phyloP scores from a whole-genome alignment of 495 filamentous ascomycete species.

The Daldinia bambusicola region DNA sequence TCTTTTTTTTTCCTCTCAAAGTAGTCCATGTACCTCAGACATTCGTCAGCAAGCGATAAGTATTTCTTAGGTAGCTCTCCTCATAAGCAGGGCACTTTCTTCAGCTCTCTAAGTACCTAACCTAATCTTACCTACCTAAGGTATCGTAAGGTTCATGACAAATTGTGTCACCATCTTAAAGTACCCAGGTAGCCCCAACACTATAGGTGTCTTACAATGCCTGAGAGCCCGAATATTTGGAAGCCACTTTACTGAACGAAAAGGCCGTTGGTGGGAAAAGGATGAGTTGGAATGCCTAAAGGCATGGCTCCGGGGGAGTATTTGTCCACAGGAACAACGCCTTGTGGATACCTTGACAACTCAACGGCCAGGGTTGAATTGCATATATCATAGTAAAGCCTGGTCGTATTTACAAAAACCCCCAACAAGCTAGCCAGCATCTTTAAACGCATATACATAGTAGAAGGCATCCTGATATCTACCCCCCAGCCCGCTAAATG shows the following conservation, averaged over 20 bases:
- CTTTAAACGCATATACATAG: neutral
- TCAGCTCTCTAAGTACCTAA: too few species aligned
- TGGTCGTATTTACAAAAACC: neutral
- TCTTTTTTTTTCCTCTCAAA: too few species aligned
- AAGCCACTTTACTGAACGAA: neutral
- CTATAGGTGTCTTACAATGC: too few species aligned
- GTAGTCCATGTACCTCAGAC: neutral
- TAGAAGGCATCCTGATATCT: neutral
- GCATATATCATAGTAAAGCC: neutral
- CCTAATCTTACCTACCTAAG: too few species aligned
- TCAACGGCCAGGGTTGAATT: neutral
- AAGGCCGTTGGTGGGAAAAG: neutral
- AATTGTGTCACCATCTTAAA: too few species aligned
- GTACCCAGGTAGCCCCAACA: too few species aligned
- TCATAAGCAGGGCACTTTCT: neutral
- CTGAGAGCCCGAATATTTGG: too few species aligned
- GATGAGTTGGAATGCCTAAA: neutral
- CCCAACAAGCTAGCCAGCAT: neutral
- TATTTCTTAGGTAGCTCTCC: neutral
- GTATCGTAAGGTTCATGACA: too few species aligned
- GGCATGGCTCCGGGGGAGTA: neutral
- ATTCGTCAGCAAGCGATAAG: too few species aligned
- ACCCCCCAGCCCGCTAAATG: neutral
- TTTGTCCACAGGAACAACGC: neutral
- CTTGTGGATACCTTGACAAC: conserved; percentile 3